Evolutionary conservation across 345 rosid genomes (phyloP).

Genomic region (Litchi chinensis): DNA sequence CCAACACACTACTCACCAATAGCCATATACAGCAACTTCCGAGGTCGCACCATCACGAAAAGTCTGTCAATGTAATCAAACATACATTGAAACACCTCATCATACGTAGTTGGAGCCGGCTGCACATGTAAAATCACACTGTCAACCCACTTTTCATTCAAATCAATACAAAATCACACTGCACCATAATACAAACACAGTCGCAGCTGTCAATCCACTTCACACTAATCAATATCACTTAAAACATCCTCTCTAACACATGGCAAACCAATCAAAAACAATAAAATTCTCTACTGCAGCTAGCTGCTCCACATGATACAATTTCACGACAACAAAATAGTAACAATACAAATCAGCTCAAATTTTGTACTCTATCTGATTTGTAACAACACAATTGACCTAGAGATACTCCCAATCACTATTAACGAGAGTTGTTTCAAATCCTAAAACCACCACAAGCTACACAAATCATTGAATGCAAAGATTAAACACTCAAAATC

Average conservation of each 20-base stretch:
- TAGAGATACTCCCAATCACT: not conserved
- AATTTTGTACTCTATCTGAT: no score
- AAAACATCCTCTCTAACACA: not conserved
- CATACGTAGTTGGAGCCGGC: slow-evolving; percentile 74
- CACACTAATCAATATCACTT: not conserved
- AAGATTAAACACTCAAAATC: not conserved
- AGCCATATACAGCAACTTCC: slow-evolving; percentile 86
- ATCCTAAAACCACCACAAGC: not conserved
- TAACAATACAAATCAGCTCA: no score
- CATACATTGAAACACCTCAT: slow-evolving; percentile 82
- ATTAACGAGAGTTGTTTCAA: not conserved
- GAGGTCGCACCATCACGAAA: slow-evolving; percentile 91
- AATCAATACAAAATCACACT: not conserved
- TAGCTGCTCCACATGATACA: no score
- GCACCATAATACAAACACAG: not conserved
- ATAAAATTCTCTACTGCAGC: no score
- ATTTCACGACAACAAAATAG: no score
- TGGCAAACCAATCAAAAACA: not conserved
- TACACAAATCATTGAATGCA: not conserved
- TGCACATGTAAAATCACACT: slow-evolving; percentile 37
- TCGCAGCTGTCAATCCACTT: not conserved
- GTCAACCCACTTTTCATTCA: not conserved
- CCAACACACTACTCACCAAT: slow-evolving; percentile 56
- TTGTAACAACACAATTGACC: not conserved
- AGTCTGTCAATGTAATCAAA: slow-evolving; percentile 91